Base-by-base conservation (phyloP, 1,284 basidiomycete genomes). In the Thecaphora thlaspeos region DNA sequence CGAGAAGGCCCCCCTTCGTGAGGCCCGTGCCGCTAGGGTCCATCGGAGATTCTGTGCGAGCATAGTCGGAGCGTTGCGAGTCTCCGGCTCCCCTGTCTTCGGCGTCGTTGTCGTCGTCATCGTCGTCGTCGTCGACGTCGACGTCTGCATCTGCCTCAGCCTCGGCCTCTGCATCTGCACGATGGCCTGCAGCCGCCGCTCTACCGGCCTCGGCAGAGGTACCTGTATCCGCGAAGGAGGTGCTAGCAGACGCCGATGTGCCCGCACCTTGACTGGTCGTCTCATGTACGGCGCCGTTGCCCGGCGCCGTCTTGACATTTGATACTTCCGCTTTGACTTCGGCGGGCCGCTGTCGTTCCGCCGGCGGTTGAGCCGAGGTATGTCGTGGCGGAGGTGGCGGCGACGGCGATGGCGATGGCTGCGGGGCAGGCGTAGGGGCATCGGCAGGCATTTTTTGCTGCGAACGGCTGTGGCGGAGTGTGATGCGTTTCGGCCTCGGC, bases 1-100 rank as follows among this genome's bases (percentile, higher is more conserved):
- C 62, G 36, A 62, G 49, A 3, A 56, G 46, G 21, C 62, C 62
- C 2, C 55, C 60, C 18, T 62, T 65, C 19, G 63, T 69, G 40
- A 66, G 59, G 30, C 50, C 50, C 24, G 46, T 47, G 23, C 15
- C 48, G 24, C 59, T 57, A 21, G 52, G 43, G 21, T 23, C 26
- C 26, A 12, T 21, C 4, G 44, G 44, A 15, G 44, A 46, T n/a
- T 46, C 24, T 4, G 19, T 46, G 7, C 46, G 46, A 30, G 54
- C 49, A 42, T 44, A 49, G 5, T 14, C 32, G 7, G 32, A 11
- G 15, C 32, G 32, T 4, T 34, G 32, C 32, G 32, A 34, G 12
- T 24, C 17, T 21, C 53, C 53, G 23, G 48, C 54, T 23, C 47
- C 52, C 10, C 43, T 54, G 22, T 44, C 55, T 4, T 42, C 56